Conservation (phyloP, 1,284 basidiomycete species). For the Ceratobasidium sp. region DNA sequence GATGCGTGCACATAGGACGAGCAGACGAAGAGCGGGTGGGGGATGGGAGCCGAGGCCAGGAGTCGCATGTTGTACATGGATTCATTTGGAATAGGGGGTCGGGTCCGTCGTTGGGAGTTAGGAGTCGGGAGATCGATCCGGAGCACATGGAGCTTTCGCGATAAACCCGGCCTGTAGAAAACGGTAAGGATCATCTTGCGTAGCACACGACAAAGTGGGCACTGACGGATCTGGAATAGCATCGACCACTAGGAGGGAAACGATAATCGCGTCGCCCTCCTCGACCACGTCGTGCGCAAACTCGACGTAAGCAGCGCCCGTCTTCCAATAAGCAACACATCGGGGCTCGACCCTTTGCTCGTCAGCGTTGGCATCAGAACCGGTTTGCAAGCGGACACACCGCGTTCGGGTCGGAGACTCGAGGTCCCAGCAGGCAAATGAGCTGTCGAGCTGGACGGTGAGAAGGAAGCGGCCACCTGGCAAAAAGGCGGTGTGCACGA, state of each 20-base stretch:
- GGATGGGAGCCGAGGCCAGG: conserved; percentile 33
- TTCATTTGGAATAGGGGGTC: conserved; percentile 28
- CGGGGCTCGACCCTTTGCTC: conserved; percentile 38
- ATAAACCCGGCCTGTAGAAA: conserved; percentile 15
- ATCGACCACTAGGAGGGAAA: conserved; percentile 30
- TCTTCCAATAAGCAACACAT: conserved; percentile 44
- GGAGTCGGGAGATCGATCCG: conserved; percentile 41
- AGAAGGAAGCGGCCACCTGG: conserved; percentile 45
- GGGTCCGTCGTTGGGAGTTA: conserved; percentile 23
- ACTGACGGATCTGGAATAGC: conserved; percentile 41
- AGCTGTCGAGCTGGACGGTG: conserved; percentile 43
- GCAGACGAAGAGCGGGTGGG: conserved; percentile 38
- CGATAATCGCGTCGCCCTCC: conserved; percentile 37
- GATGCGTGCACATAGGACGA: conserved; percentile 42
- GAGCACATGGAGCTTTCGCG: conserved; percentile 36
- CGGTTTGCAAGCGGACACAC: conserved; percentile 40
- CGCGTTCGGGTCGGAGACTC: conserved; percentile 38
- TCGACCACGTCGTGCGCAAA: conserved; percentile 43
- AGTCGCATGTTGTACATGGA: conserved; percentile 40
- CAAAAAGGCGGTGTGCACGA: conserved; percentile 44
- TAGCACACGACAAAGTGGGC: not conserved
- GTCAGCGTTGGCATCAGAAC: conserved; percentile 25
- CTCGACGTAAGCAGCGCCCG: conserved; percentile 41
- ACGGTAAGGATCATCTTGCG: conserved; percentile 33
- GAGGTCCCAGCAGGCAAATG: conserved; percentile 42